Base-by-base conservation (phyloP, 768 basidiomycete genomes). In the Boletus tomentosulus region DNA sequence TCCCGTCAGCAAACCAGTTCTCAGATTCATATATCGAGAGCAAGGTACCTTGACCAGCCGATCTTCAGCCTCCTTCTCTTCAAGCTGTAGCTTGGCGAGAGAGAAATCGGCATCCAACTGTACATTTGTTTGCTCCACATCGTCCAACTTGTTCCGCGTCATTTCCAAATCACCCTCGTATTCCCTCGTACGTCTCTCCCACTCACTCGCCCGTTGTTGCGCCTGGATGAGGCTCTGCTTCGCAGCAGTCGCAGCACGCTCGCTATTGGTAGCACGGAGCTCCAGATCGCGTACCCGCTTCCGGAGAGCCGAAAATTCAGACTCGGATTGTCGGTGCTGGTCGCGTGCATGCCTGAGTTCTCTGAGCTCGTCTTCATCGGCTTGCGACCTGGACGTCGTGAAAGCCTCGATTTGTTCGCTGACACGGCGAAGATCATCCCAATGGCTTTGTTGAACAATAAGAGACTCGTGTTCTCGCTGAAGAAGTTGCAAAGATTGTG, bases 171-270 rank as follows among this genome's bases (percentile, higher is more conserved):
- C 79, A 22, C 74, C 72, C 67, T 90, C 87, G 41, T 78, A 78
- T 57, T 89, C 86, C 62, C 84, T 84, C 19, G 87, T 82, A 24
- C 84, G 84, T 57, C 80, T 80, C 70, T 93, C 91, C 89, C 87
- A 92, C 61, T 93, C 91, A 3, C 80, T 72, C 3, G 87, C 80
- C 25, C 87, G 87, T 65, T 90, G 87, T 56, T 92, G 86, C 22
- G 86, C 84, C 57, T 87, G 84, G 22, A 78, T 69, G 28, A 92
- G 76, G 65, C 70, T 86, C 65, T 89, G 84, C 41, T 82, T 81
- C 3, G 81, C 76, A 16, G 83, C 70, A 24, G 70, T 71, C 1
- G 82, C 75, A 11, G 82, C 72, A 49, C 82, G 80, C 44, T 92
- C 89, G 61, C 74, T 81, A 60, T 80, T 86, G 27, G 75, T 64